Percentiles rank a stretch among this genome's conserved stretches.
Conservation (phyloP, 1,284 basidiomycete species). For the Moesziomyces sp. region DNA sequence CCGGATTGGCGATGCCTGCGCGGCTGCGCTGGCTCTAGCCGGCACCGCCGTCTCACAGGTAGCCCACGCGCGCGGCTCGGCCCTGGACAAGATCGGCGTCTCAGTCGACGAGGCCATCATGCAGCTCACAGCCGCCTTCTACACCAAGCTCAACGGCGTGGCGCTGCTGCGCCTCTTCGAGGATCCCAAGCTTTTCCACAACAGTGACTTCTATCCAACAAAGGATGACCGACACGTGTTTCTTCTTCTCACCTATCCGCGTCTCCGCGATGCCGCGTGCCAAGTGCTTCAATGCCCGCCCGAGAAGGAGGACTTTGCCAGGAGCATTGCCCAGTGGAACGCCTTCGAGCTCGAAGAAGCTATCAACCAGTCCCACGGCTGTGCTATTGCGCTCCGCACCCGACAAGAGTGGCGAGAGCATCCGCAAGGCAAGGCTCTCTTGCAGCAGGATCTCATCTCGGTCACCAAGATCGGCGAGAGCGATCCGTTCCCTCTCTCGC, state of each 20-base stretch:
- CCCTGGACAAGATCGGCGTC: slow-evolving; percentile 1
- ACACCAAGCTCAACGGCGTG: slow-evolving; percentile 6
- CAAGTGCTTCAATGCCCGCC: slow-evolving; percentile 5
- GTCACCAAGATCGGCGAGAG: slow-evolving; percentile 6
- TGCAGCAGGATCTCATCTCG: slow-evolving; percentile 2
- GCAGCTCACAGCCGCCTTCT: slow-evolving; percentile 8
- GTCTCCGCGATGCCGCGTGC: slow-evolving; percentile 5
- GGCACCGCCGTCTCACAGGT: slow-evolving; percentile 3
- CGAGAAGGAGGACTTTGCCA: slow-evolving; percentile 5
- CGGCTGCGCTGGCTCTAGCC: neutral
- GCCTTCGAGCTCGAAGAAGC: slow-evolving; percentile 7
- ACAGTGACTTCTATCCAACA: slow-evolving; percentile 4
- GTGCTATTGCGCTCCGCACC: slow-evolving; percentile 2
- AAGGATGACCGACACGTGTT: slow-evolving; percentile 1
- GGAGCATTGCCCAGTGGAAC: slow-evolving; percentile 7
- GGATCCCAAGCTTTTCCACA: slow-evolving; percentile 4
- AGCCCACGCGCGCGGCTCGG: neutral
- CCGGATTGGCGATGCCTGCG: slow-evolving; percentile 4
- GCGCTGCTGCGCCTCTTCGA: slow-evolving; percentile 5
- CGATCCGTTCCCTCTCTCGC: slow-evolving; percentile 1
- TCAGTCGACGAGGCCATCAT: slow-evolving; percentile 6
- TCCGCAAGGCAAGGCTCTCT: slow-evolving; percentile 5
- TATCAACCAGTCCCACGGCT: slow-evolving; percentile 3
- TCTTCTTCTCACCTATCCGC: slow-evolving; percentile 3
- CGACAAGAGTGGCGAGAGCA: slow-evolving; percentile 6